A percentile compares a stretch with the other conserved stretches of the same genome.
These are phyloP conservation scores for Aspergillus ellipticus DNA, from an alignment of 495 filamentous ascomycete genomes.

Conservation along the genomic window DNA sequence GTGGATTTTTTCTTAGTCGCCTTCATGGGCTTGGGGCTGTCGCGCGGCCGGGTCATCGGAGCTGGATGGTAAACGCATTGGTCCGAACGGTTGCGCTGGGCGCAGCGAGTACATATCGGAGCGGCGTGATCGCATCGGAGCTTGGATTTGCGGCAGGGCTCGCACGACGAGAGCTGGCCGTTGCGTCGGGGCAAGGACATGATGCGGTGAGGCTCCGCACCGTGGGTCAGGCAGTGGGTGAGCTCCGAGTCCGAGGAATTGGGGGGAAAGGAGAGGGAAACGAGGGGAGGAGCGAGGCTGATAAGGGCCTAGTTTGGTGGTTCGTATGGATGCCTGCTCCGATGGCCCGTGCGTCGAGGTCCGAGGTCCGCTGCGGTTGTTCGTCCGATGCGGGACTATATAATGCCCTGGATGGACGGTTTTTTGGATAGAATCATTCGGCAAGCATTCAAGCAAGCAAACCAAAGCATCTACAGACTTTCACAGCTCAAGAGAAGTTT, in stretches of 20 bases:
- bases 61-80: conserved; percentile 33
- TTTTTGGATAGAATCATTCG: background rate
- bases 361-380: background rate
- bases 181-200: conserved; percentile 33
- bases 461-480: no score
- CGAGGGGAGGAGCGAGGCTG: background rate
- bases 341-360: background rate
- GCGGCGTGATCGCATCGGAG: conserved; percentile 37
- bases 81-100: conserved; percentile 15
- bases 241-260: background rate
- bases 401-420: background rate
- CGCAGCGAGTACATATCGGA: conserved; percentile 27
- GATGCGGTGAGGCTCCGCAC: background rate
- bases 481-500: no score
- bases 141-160: conserved; percentile 44
- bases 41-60: conserved; percentile 21
- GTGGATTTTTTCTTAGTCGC: background rate
- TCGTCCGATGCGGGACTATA: background rate
- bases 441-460: background rate
- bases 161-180: conserved; percentile 39
- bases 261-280: background rate
- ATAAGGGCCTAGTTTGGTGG: background rate
- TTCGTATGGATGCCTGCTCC: background rate
- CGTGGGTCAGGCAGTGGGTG: background rate
- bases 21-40: background rate